These are phyloP conservation scores for Penicillium sp. DNA, from an alignment of 2,329 filamentous ascomycete species.

Conservation along the genomic window DNA sequence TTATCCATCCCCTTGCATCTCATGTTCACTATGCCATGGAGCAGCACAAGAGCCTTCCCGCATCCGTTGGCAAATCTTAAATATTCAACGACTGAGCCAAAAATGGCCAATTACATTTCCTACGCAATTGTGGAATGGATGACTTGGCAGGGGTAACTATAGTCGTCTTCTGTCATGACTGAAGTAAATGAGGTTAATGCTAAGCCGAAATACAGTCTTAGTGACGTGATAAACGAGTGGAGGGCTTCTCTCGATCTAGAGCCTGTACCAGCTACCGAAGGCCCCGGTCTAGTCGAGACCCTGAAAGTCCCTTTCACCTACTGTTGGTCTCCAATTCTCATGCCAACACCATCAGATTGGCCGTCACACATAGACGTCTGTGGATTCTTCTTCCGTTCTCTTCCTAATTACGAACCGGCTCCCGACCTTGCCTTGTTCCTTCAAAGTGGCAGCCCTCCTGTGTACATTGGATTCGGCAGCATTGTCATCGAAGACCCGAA, in stretches of 20 bases:
- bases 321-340: not conserved
- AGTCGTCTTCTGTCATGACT: not conserved
- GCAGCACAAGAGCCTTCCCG: not conserved
- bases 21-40: not conserved
- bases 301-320: not conserved
- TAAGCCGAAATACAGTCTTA: not conserved
- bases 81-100: not conserved
- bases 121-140: not conserved
- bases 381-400: slow-evolving; percentile 46
- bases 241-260: not conserved
- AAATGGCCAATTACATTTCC: not conserved
- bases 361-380: slow-evolving; percentile 19
- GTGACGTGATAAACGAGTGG: not conserved
- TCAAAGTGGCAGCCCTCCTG: slow-evolving; percentile 48
- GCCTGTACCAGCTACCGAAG: not conserved
- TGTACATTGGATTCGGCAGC: slow-evolving; percentile 60
- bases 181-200: not conserved
- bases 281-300: not conserved
- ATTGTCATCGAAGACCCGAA: slow-evolving; percentile 57
- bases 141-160: not conserved
- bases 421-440: slow-evolving; percentile 50
- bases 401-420: slow-evolving; percentile 40
- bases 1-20: not conserved
- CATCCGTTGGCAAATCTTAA: not conserved
- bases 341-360: not conserved